These are phyloP conservation scores for Parasitella parasitica DNA, from an alignment of 371 early-diverging fungal species.

Conservation along the genomic window DNA sequence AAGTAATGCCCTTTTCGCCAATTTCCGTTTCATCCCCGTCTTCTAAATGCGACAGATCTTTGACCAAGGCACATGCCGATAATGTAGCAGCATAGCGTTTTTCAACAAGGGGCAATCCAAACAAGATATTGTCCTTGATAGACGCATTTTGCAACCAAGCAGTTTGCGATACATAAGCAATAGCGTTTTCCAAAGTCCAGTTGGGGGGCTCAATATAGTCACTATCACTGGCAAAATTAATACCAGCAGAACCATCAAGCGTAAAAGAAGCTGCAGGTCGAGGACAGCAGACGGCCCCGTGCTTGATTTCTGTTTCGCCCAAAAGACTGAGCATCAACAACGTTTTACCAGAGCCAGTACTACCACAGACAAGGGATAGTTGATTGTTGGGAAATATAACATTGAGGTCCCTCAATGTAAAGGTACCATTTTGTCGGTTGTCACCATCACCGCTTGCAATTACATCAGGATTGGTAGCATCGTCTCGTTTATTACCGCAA, in stretches of 20 bases:
- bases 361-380: constrained; percentile 57
- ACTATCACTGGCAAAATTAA: constrained; percentile 7
- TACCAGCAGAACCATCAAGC: background rate
- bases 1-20: constrained; percentile 83
- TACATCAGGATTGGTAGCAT: background rate
- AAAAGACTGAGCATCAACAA: constrained; percentile 63
- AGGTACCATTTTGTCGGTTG: background rate
- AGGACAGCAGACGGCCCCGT: constrained; percentile 14
- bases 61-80: constrained; percentile 55
- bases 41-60: constrained; percentile 57
- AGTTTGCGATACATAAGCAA: constrained; percentile 38
- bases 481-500: too few species aligned
- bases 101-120: constrained; percentile 46
- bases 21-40: constrained; percentile 92
- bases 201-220: background rate
- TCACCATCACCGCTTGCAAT: background rate
- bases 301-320: constrained; percentile 33
- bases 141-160: constrained; percentile 89
- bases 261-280: constrained; percentile 7
- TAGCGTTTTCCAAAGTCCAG: constrained; percentile 25
- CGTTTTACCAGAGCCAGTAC: constrained; percentile 70
- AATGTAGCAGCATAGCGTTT: constrained; percentile 60
- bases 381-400: constrained; percentile 53
- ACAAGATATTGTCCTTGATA: constrained; percentile 65
- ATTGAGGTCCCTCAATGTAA: constrained; percentile 44